Percentiles rank a stretch among this genome's conserved stretches.
Evolutionary conservation across 352 stramenopile genomes (phyloP).

Genomic region (Globisporangium splendens): DNA sequence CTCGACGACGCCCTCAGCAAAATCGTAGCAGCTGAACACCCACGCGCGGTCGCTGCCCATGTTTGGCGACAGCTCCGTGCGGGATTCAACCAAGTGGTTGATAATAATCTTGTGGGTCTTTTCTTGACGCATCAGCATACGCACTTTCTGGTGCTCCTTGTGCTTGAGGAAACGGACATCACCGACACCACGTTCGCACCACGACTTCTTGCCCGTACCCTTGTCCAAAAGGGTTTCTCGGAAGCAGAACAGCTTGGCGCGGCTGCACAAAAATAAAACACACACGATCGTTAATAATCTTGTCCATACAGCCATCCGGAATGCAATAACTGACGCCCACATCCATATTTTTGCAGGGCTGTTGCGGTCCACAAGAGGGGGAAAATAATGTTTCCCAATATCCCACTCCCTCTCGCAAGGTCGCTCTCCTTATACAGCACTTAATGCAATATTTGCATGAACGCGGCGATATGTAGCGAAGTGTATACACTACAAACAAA

Average conservation of each 20-base stretch:
- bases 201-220: slow-evolving; percentile 96
- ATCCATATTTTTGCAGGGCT: too few relatives aligned
- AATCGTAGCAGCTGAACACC: slow-evolving; percentile 99
- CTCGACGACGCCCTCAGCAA: slow-evolving; percentile 93
- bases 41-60: slow-evolving; percentile 95
- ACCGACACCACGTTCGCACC: slow-evolving; percentile 96
- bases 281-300: neutral
- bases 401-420: neutral
- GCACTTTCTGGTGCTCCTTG: slow-evolving; percentile 92
- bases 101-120: slow-evolving; percentile 99
- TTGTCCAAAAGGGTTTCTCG: slow-evolving; percentile 97
- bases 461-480: too few relatives aligned
- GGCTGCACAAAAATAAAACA: slow-evolving; percentile 39
- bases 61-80: slow-evolving; percentile 95
- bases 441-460: neutral
- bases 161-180: slow-evolving; percentile 97
- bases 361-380: too few relatives aligned
- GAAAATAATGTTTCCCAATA: neutral
- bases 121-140: slow-evolving; percentile 97
- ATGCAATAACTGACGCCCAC: neutral
- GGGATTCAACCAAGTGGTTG: slow-evolving; percentile 96
- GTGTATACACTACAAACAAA: neutral
- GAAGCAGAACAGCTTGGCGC: slow-evolving; percentile 96
- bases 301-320: neutral
- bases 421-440: neutral